Conservation (phyloP, 805 yeast genomes). For the Saccharomycopsis oosterbeekiorum region DNA sequence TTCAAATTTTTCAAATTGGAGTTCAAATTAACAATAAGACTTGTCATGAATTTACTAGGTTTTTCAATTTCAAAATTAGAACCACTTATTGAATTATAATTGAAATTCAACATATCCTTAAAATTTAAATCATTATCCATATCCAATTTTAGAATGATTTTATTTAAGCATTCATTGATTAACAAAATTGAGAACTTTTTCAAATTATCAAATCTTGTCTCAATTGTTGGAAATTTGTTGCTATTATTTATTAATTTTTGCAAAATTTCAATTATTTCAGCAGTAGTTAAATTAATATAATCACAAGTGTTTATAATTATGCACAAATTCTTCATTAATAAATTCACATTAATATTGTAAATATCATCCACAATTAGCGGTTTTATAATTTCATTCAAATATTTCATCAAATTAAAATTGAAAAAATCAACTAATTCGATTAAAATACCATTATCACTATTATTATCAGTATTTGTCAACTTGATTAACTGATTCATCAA, state of each 20-base stretch:
- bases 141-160: conserved; percentile 48
- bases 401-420: conserved; percentile 53
- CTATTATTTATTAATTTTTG: conserved; percentile 20
- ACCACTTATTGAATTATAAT: conserved; percentile 58
- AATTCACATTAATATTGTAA: conserved; percentile 33
- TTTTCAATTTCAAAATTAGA: conserved; percentile 38
- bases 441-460: conserved; percentile 29
- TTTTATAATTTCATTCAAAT: conserved; percentile 40
- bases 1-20: conserved; percentile 39
- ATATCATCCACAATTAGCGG: conserved; percentile 37
- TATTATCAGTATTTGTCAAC: conserved; percentile 28
- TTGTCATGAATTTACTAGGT: conserved; percentile 59
- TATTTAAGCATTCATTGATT: conserved; percentile 46
- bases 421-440: conserved; percentile 48
- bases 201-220: conserved; percentile 35
- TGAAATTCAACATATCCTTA: conserved; percentile 71
- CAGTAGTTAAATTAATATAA: conserved; percentile 69
- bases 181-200: conserved; percentile 47
- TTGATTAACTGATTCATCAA: conserved; percentile 60
- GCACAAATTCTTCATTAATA: conserved; percentile 57
- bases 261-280: conserved; percentile 55
- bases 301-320: conserved; percentile 81
- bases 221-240: conserved; percentile 17
- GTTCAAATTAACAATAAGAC: conserved; percentile 39
- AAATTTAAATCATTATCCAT: conserved; percentile 59